Evolutionary conservation across 2,329 filamentous ascomycete species (phyloP).

Genomic region (Graphilbum fragrans): DNA sequence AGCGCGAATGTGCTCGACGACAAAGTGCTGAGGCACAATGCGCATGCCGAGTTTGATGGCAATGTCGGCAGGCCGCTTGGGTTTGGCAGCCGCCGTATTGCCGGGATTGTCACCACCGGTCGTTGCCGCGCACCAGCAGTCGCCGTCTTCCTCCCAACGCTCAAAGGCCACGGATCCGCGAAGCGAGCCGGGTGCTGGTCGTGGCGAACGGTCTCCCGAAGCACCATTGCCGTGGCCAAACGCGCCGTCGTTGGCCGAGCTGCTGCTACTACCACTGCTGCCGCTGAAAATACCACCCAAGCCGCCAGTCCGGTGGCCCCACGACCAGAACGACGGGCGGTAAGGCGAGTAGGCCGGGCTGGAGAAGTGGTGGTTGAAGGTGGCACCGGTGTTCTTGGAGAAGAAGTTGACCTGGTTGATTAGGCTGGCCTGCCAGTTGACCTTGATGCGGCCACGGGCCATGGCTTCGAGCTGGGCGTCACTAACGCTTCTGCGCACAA

Average conservation of each 20-base stretch:
- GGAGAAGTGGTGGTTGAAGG: slow-evolving; percentile 45
- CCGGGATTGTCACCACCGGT: no score
- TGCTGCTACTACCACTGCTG: neutral
- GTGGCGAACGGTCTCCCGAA: slow-evolving; percentile 9
- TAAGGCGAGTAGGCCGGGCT: slow-evolving; percentile 39
- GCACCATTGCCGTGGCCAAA: neutral
- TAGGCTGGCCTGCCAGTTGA: slow-evolving; percentile 30
- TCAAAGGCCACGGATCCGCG: slow-evolving; percentile 39
- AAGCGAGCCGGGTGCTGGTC: slow-evolving; percentile 4
- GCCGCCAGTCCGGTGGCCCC: neutral
- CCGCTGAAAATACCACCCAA: neutral
- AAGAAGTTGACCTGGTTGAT: slow-evolving; percentile 62
- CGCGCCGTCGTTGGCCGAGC: neutral
- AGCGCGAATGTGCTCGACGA: slow-evolving; percentile 59
- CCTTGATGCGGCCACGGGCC: slow-evolving; percentile 32
- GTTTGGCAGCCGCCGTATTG: slow-evolving; percentile 19
- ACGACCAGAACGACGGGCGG: slow-evolving; percentile 10
- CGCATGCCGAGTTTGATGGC: slow-evolving; percentile 45
- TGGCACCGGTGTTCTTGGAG: slow-evolving; percentile 49
- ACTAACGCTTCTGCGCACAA: slow-evolving; percentile 29
- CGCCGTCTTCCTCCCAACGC: slow-evolving; percentile 65
- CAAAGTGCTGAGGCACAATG: slow-evolving; percentile 56
- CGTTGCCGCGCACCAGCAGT: slow-evolving; percentile 72
- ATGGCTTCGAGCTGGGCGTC: slow-evolving; percentile 34
- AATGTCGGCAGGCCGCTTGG: slow-evolving; percentile 41